These are phyloP conservation scores for Claviceps sp. DNA, from an alignment of 2,329 filamentous ascomycete genomes.

Conservation along the genomic window DNA sequence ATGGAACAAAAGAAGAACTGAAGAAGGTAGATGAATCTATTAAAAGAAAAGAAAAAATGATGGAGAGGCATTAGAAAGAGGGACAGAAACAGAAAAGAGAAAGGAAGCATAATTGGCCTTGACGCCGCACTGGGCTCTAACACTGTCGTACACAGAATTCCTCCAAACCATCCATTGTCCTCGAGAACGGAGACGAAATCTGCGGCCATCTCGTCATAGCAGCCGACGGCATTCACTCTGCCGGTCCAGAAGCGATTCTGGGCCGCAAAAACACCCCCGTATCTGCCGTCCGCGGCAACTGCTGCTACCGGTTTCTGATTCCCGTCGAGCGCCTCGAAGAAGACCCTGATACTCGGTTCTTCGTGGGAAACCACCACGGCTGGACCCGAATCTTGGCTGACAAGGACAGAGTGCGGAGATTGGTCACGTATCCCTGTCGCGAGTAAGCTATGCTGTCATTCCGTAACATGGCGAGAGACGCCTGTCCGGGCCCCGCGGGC, in stretches of 20 bases:
- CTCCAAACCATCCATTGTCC: conserved; percentile 13
- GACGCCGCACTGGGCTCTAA: not conserved
- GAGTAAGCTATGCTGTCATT: not conserved
- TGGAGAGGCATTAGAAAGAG: too few relatives aligned
- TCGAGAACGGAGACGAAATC: conserved; percentile 16
- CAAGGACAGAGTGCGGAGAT: conserved; percentile 11
- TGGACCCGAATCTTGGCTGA: conserved; percentile 13
- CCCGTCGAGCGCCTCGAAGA: conserved; percentile 14
- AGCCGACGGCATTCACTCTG: conserved; percentile 30
- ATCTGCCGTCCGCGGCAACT: conserved; percentile 16
- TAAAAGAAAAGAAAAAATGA: too few relatives aligned
- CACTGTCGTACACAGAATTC: conserved; percentile 11
- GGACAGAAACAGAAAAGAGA: not conserved
- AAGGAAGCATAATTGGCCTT: not conserved
- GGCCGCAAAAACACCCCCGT: conserved; percentile 14
- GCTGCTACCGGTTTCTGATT: conserved; percentile 24
- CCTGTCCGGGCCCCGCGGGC: too few relatives aligned
- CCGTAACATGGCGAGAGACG: not conserved
- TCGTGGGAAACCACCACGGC: conserved; percentile 15
- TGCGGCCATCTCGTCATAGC: conserved; percentile 27
- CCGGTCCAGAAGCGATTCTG: conserved; percentile 15
- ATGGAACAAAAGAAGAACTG: not conserved
- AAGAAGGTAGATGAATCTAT: not conserved
- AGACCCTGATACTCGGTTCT: conserved; percentile 19
- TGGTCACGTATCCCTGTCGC: not conserved